Conservation (phyloP, 768 basidiomycete genomes). For the Boletus rufocinnamomeus region DNA sequence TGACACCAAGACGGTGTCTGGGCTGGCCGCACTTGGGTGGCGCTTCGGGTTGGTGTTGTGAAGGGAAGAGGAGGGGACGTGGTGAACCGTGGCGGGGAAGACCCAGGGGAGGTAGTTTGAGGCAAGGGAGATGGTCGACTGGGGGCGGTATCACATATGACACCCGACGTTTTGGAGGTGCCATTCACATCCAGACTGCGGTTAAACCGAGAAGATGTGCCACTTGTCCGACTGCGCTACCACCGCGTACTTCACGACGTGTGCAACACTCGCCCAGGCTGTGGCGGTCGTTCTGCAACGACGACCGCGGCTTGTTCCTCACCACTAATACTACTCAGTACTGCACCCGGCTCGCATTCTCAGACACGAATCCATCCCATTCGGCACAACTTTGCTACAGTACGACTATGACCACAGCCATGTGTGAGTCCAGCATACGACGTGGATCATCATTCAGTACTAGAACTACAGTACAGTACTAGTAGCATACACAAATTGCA, state of each 20-base stretch:
- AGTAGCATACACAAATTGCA: background rate
- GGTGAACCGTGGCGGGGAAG: constrained; percentile 64
- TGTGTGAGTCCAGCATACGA: background rate
- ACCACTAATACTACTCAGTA: background rate
- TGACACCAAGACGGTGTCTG: constrained; percentile 85
- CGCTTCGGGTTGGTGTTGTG: constrained; percentile 27
- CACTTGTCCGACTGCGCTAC: background rate
- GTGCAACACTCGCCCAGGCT: background rate
- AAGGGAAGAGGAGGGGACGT: constrained; percentile 63
- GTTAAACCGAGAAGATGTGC: background rate
- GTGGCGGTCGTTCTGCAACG: constrained; percentile 9
- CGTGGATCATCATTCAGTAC: background rate
- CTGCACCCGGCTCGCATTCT: constrained; percentile 13
- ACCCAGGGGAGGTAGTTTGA: constrained; percentile 70
- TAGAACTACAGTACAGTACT: background rate
- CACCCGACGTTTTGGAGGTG: constrained; percentile 63
- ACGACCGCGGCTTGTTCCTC: constrained; percentile 1
- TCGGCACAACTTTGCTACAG: background rate
- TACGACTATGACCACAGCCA: background rate
- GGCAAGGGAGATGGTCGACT: constrained; percentile 55
- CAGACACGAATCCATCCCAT: background rate
- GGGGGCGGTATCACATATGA: constrained; percentile 89
- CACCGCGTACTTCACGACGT: constrained; percentile 5
- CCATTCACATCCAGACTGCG: constrained; percentile 35
- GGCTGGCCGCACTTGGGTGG: constrained; percentile 47